A percentile compares a stretch with the other conserved stretches of the same genome.
Conservation (phyloP, 768 basidiomycete species). For the Floccularia luteovirens region DNA sequence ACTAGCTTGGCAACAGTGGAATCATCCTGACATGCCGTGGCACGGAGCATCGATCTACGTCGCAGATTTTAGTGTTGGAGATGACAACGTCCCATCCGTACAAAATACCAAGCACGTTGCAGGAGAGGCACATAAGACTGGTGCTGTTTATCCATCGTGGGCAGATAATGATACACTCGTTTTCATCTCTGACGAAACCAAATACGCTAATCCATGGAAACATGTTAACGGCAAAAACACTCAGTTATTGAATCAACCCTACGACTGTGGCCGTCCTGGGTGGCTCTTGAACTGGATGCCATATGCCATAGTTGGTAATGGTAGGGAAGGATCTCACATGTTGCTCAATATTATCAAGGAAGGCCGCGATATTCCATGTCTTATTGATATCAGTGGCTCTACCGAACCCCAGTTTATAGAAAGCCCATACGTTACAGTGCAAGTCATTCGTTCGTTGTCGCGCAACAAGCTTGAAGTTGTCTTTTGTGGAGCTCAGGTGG, state of each 20-base stretch:
- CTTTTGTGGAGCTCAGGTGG: background rate
- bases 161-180: slow-evolving; percentile 43
- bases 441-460: background rate
- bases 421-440: slow-evolving; percentile 5
- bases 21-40: slow-evolving; percentile 55
- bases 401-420: slow-evolving; percentile 20
- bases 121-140: slow-evolving; percentile 39
- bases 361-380: background rate
- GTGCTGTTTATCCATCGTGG: slow-evolving; percentile 58
- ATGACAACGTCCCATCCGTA: slow-evolving; percentile 17
- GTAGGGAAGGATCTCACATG: background rate
- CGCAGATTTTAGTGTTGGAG: slow-evolving; percentile 30
- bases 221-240: slow-evolving; percentile 21
- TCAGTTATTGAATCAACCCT: background rate
- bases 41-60: slow-evolving; percentile 50
- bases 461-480: background rate
- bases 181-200: slow-evolving; percentile 59
- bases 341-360: background rate
- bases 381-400: background rate
- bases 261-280: background rate
- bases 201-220: slow-evolving; percentile 62
- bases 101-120: slow-evolving; percentile 37
- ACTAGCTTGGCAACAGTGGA: slow-evolving; percentile 63
- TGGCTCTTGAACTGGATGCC: background rate
- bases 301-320: background rate